Base-by-base conservation (phyloP, 2,329 filamentous ascomycete species). In the Fusarium bulbicola region DNA sequence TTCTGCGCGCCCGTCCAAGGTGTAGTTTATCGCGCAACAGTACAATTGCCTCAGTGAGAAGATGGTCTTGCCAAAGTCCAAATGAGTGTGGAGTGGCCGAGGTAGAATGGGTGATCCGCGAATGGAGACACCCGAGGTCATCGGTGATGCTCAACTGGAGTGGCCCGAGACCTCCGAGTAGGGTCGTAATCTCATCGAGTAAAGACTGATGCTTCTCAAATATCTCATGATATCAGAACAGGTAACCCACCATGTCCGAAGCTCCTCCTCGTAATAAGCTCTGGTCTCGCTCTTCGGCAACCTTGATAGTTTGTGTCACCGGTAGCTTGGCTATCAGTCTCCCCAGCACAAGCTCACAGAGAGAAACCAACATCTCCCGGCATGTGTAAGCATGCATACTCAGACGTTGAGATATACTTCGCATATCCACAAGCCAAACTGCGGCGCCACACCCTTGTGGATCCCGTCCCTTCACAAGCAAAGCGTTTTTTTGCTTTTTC, bases 391-490 rank as follows among this genome's bases (percentile, higher is more conserved):
- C 52, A 64, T 54, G 50, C 65, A 65, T 60, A 32, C 45, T 47
- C 45, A 30, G 45, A 69, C 60, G 61, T 70, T 49, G 52, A 59
- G 57, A 63, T 69, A 72, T 66, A 67, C 60, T 53, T 66, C 49
- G 52, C 56, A 62, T 70, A 66, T 59, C 73, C 68, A 74, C 70
- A 71, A 64, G 30, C 47, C 60, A 61, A 70, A 68, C 40, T 66
- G 58, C 65, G 63, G 73, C 70, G 74, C 75, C 72, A 74, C 67
- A 66, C 60, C 70, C 72, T 62, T 74, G 75, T 77, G 75, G 75
- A 76, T 58, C 72, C 57, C 34, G 62, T 63, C 60, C 66, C 64
- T 64, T 71, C 66, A 60, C 54, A 37, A 42, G 42, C 26, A 53
- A 37, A 53, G 30, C 37, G 32, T 32, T 46, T 60, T 53, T 62